phyloP scores from a whole-genome alignment of 345 rosid species.

The Bruguiera parviflora region DNA sequence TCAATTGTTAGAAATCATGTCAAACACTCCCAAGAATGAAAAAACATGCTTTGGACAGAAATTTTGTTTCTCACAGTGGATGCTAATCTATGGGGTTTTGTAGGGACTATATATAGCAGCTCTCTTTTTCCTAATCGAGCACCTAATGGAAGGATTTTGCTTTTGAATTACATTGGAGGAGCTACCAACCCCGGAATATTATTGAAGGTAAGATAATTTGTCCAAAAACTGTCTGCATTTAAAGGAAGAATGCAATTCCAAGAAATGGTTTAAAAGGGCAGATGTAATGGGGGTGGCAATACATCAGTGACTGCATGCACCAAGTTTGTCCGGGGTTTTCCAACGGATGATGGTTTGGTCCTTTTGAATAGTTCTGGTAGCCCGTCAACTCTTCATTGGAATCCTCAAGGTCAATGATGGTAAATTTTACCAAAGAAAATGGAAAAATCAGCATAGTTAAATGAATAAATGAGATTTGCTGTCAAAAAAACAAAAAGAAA shows the following conservation, averaged over 20 bases:
- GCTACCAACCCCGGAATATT: conserved; percentile 73
- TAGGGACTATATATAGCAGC: conserved; percentile 93
- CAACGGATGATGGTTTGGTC: background rate
- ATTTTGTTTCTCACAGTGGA: too few species aligned
- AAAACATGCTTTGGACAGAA: too few species aligned
- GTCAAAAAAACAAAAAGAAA: too few species aligned
- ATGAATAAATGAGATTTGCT: too few species aligned
- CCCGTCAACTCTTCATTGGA: too few species aligned
- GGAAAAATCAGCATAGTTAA: background rate
- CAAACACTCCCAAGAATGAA: background rate
- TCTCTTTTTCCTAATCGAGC: conserved; percentile 92
- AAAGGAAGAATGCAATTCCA: background rate
- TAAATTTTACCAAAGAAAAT: too few species aligned
- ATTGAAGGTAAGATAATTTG: conserved; percentile 51
- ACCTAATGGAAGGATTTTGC: conserved; percentile 71
- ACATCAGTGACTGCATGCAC: background rate
- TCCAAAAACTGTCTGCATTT: background rate
- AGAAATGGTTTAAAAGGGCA: background rate
- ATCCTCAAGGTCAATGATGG: too few species aligned
- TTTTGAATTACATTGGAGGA: conserved; percentile 83
- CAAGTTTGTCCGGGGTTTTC: background rate
- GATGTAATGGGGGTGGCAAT: background rate
- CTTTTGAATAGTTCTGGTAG: too few species aligned
- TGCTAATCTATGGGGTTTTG: conserved; percentile 1
- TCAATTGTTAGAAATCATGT: background rate